Conservation (phyloP, 176 grass and related monocot genomes). For the Leersia perrieri region DNA sequence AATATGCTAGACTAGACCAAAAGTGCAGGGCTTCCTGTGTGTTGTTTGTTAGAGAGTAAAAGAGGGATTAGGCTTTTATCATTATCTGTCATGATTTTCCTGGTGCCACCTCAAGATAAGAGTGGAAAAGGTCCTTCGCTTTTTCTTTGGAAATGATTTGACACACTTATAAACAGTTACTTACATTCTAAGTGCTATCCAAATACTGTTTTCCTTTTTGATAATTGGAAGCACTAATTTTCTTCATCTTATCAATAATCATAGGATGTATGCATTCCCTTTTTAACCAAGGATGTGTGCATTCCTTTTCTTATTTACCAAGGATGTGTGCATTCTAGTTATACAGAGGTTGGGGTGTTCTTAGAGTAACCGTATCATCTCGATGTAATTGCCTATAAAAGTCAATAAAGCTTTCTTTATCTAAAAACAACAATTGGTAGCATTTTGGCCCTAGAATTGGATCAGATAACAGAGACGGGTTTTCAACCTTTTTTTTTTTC, state of each 20-base stretch:
- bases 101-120: slow-evolving; percentile 7
- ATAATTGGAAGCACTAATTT: too few species aligned
- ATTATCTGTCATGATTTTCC: not conserved
- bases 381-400: too few species aligned
- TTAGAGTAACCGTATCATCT: too few species aligned
- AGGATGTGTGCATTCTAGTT: too few species aligned
- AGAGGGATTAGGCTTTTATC: not conserved
- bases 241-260: too few species aligned
- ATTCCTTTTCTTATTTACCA: too few species aligned
- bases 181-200: not conserved
- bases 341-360: too few species aligned
- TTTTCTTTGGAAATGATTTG: slow-evolving; percentile 9
- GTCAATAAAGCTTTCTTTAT: too few species aligned
- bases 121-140: not conserved
- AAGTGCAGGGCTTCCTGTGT: not conserved
- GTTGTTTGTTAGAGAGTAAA: not conserved
- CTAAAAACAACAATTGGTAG: too few species aligned
- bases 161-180: not conserved
- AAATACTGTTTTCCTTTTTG: not conserved
- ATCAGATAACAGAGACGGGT: not conserved
- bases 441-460: not conserved
- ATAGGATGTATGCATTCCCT: too few species aligned
- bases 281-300: too few species aligned
- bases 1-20: not conserved
- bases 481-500: slow-evolving; percentile 12